Conservation (phyloP, 2,329 filamentous ascomycete genomes). For the Fusarium virguliforme region DNA sequence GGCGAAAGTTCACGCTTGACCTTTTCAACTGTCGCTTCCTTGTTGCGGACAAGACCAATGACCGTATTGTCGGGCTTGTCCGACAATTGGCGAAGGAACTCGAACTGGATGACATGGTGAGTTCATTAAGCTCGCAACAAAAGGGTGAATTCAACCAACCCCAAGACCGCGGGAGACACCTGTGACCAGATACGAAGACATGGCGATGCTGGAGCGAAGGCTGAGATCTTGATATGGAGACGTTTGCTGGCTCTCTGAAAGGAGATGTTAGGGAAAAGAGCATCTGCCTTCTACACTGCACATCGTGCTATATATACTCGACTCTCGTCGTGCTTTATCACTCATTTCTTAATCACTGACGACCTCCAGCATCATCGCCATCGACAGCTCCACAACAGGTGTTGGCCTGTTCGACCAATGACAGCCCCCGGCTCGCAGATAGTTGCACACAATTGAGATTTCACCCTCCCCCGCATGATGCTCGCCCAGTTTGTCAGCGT, state of each 20-base stretch:
- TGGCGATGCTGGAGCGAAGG: constrained; percentile 1
- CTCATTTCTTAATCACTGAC: neutral
- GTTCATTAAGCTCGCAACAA: neutral
- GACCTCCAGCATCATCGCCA: constrained; percentile 1
- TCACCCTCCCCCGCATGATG: neutral
- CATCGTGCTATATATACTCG: neutral
- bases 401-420: neutral
- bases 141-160: neutral
- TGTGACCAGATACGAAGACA: constrained; percentile 41
- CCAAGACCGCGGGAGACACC: constrained; percentile 46
- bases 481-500: neutral
- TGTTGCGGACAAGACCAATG: constrained; percentile 64
- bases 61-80: constrained; percentile 58
- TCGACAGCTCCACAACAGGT: neutral
- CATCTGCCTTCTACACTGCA: neutral
- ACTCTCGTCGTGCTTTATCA: neutral
- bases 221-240: too few species aligned
- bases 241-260: neutral
- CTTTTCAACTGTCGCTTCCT: constrained; percentile 58
- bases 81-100: constrained; percentile 62
- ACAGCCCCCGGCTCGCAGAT: constrained; percentile 12
- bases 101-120: constrained; percentile 27
- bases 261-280: neutral
- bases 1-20: constrained; percentile 53
- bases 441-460: constrained; percentile 7